Evolutionary conservation across 768 basidiomycete genomes (phyloP), one percentile per base, ranked within the genome.

Genomic region (Lactarius tabidus): DNA sequence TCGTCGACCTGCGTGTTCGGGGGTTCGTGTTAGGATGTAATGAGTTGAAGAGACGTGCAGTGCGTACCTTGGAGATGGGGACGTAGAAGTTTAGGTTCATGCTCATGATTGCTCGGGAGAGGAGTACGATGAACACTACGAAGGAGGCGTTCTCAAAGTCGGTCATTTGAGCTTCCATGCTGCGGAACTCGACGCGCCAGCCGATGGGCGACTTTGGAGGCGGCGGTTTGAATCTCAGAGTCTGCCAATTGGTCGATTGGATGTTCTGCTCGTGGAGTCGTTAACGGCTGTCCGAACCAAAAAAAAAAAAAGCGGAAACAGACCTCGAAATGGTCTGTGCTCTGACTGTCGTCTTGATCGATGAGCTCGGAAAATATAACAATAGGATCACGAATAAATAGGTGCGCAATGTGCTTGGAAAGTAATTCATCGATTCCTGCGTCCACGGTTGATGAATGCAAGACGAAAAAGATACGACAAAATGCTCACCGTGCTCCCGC

Each of bases 171-270:
- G 98, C 95, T 75, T 99, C 97, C 97, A 98, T 98, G 74, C 91
- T 93, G 63, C 97, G 83, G 77, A 99, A 99, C 75, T 99, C 97
- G 6, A 98, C 96, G 45, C 97, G 83, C 97, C 97, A 99, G 36
- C 96, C 97, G 61, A 98, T 98, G 8, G 86, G 75, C 6, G 96
- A 94, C 61, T 91, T 88, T 6, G 92, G 88, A 31, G 97, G 96
- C 15, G 97, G 97, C 2, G 97, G 97, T 75, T 99, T 99, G 84
- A 99, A 99, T 56, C 97, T 86, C 36, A 99, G 81, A 0, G 97
- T 98, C 78, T 99, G 97, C 97, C 97, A 99, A 72, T 99, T 99
- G 5, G 97, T 99, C 2, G 97, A 98, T 84, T 99, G 97, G 29
- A 99, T 89, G 72, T 98, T 98, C 91, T 96, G 75, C 6, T 57